Evolutionary conservation across 495 filamentous ascomycete genomes (phyloP), one percentile per base, ranked within the genome.

Genomic region (Aspergillus nidulans): DNA sequence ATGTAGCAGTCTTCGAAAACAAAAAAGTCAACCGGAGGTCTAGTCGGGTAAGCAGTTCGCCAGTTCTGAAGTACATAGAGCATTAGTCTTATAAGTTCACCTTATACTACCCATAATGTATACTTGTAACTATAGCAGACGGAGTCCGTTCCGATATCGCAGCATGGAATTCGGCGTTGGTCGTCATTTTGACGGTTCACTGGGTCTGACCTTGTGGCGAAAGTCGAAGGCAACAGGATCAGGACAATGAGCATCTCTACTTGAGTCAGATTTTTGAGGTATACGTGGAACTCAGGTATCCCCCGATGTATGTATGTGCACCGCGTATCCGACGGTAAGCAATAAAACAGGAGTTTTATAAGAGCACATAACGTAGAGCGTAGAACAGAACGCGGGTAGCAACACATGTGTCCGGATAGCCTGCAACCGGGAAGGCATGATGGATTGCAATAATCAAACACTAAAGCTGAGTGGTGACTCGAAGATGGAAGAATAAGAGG

Each of bases 361-460:
- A 53, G 28, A 23, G 21, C 40, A 26, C 2, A n/a, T 15, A 41
- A 42, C 8, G 21, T 43, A 43, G 28, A 23, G 21, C 40, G 28
- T 4, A n/a, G n/a, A 41, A 42, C 8, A 13, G 23, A 43, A 25
- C 15, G 42, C 24, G 20, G 41, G 19, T 24, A 26, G 30, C 25
- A 49, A 36, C 6, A 32, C 30, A 19, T 39, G 13, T 47, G 40
- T 45, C 28, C 45, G 44, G 26, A 48, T 42, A 49, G 53, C 44
- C 44, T 49, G 45, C 38, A 49, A 56, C 39, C 38, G 41, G 24
- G 10, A 39, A 48, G 18, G n/a, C 15, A 23, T 15, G 25, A 15
- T 43, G 15, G 24, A 36, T 39, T 9, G 26, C 9, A 9, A 28
- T 28, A 4, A 9, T 28, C n/a, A 48, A 24, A 26, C 15, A 55